A percentile compares a stretch with the other conserved stretches of the same genome.
Conservation (phyloP, 495 filamentous ascomycete species). For the Penicillium goetzii region DNA sequence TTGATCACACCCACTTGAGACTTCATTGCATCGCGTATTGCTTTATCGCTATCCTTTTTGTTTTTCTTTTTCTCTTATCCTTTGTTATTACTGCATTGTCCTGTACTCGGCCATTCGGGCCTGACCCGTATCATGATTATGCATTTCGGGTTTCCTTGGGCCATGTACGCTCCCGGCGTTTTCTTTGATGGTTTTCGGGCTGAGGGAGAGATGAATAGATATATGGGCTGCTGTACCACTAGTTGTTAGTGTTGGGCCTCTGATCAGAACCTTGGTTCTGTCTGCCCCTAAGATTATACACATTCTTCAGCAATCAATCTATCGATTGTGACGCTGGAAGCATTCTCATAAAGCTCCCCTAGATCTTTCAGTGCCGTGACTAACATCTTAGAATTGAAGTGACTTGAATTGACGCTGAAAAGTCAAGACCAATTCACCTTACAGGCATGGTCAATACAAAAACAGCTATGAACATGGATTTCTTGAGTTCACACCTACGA, state of each 20-base stretch:
- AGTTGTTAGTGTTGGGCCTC: background rate
- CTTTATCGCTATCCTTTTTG: slow-evolving; percentile 5
- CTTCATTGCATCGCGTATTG: slow-evolving; percentile 18
- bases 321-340: background rate
- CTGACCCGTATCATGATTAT: background rate
- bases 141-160: slow-evolving; percentile 6
- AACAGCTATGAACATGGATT: background rate
- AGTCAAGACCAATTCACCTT: background rate
- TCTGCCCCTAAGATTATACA: background rate
- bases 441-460: background rate
- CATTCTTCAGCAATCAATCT: background rate
- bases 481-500: background rate
- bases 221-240: slow-evolving; percentile 4
- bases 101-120: background rate
- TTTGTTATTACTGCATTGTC: slow-evolving; percentile 3
- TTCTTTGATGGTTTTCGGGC: background rate
- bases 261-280: background rate
- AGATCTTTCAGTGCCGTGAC: background rate
- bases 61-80: background rate
- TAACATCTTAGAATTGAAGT: background rate
- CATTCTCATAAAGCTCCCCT: background rate
- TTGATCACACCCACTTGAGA: background rate
- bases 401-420: background rate
- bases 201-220: slow-evolving; percentile 4
- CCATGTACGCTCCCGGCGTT: background rate